phyloP scores from a whole-genome alignment of 2,329 filamentous ascomycete species.

The Juglanconis oblonga region DNA sequence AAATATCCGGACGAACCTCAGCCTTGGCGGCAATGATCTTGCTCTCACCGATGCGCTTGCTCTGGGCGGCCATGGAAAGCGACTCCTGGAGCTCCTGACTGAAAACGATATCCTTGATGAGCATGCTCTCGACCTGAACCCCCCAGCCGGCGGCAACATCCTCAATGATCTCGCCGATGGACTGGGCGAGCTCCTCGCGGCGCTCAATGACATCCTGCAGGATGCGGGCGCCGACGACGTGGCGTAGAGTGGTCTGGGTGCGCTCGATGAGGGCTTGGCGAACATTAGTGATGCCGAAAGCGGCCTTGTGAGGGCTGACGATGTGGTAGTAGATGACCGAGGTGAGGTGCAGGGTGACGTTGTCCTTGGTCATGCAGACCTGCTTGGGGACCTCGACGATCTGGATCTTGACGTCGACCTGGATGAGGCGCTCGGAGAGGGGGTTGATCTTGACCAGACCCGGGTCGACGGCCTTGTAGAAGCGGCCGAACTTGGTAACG shows the following conservation, averaged over 20 bases:
- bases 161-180: slow-evolving; percentile 95
- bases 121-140: slow-evolving; percentile 94
- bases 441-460: slow-evolving; percentile 98
- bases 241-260: slow-evolving; percentile 94
- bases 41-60: slow-evolving; percentile 96
- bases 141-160: slow-evolving; percentile 93
- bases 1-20: slow-evolving; percentile 48
- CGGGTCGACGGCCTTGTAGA: slow-evolving; percentile 93
- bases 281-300: slow-evolving; percentile 93
- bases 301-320: slow-evolving; percentile 89
- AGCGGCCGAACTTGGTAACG: slow-evolving; percentile 91
- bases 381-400: slow-evolving; percentile 96
- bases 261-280: slow-evolving; percentile 95
- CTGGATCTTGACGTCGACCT: slow-evolving; percentile 98
- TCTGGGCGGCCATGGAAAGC: slow-evolving; percentile 96
- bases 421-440: slow-evolving; percentile 81
- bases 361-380: slow-evolving; percentile 99
- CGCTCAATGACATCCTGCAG: slow-evolving; percentile 98
- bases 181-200: slow-evolving; percentile 92
- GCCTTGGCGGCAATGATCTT: slow-evolving; percentile 98
- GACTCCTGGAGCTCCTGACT: slow-evolving; percentile 92
- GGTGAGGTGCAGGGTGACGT: slow-evolving; percentile 88
- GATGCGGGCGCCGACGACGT: slow-evolving; percentile 92
- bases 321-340: slow-evolving; percentile 99
- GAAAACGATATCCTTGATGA: slow-evolving; percentile 99